phyloP scores from a whole-genome alignment of 176 grass and related monocot species.

The Phyllostachys edulis region DNA sequence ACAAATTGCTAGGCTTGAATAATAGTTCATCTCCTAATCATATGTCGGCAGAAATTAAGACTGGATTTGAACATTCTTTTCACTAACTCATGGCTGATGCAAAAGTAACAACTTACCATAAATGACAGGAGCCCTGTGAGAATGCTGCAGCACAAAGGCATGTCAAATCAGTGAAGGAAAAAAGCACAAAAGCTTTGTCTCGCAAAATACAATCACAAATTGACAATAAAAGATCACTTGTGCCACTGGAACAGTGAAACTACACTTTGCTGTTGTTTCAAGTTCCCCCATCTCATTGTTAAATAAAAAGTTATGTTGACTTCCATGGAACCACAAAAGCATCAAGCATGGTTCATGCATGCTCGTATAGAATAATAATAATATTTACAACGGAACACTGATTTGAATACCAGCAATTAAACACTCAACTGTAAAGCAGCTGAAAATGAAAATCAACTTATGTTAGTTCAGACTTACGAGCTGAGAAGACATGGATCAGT shows the following conservation, averaged over 20 bases:
- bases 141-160: constrained; percentile 71
- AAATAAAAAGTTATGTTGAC: neutral
- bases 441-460: neutral
- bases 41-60: neutral
- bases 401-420: neutral
- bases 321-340: constrained; percentile 16
- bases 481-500: neutral
- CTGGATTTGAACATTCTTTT: neutral
- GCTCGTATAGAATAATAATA: neutral
- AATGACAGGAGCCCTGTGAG: constrained; percentile 94
- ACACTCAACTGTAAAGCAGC: neutral
- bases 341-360: constrained; percentile 3
- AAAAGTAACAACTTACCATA: constrained; percentile 70
- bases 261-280: neutral
- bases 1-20: neutral
- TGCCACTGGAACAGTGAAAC: neutral
- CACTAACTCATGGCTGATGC: neutral
- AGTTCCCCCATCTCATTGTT: neutral
- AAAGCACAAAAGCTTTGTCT: neutral
- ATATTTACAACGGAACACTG: neutral
- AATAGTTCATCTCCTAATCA: neutral
- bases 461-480: neutral
- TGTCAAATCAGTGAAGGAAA: constrained; percentile 29
- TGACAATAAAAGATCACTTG: neutral
- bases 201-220: neutral